Percentiles rank a stretch among this genome's conserved stretches.
Conservation (phyloP, 2,329 filamentous ascomycete genomes). For the Pestalotiopsis sp. region DNA sequence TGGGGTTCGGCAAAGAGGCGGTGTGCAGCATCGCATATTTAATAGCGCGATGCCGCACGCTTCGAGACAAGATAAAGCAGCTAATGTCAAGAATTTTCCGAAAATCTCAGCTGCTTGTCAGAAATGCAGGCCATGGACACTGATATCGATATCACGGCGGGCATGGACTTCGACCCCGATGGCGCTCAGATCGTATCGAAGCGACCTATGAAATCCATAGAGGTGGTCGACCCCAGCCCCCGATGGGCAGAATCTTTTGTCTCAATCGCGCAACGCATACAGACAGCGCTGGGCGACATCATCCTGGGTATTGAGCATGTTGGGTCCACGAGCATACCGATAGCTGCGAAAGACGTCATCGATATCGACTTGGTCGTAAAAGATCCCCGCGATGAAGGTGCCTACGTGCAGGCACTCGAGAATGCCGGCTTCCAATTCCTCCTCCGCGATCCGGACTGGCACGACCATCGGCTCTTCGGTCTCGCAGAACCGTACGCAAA, state of each 20-base stretch:
- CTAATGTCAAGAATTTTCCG: not conserved
- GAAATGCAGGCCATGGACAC: not conserved
- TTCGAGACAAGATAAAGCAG: not conserved
- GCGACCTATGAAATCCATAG: not conserved
- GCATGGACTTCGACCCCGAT: conserved; percentile 2
- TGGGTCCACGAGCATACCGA: conserved; percentile 53
- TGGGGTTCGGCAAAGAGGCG: not conserved
- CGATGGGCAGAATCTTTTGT: conserved; percentile 11
- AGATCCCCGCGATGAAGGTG: conserved; percentile 40
- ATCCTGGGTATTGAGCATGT: conserved; percentile 44
- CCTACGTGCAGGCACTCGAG: conserved; percentile 47
- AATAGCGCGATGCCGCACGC: not conserved
- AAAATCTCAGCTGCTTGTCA: not conserved
- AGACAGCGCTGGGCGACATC: conserved; percentile 35
- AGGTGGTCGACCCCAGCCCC: conserved; percentile 14
- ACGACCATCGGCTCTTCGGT: conserved; percentile 51
- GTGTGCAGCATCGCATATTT: not conserved
- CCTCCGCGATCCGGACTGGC: conserved; percentile 47
- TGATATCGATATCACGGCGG: not conserved
- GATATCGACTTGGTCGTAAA: conserved; percentile 53
- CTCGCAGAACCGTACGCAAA: conserved; percentile 43
- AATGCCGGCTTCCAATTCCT: conserved; percentile 47
- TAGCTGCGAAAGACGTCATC: conserved; percentile 54
- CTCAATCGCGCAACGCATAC: conserved; percentile 26
- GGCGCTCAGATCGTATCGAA: conserved; percentile 5